phyloP scores from a whole-genome alignment of 1,284 basidiomycete genomes.

The Agaricales sp. region DNA sequence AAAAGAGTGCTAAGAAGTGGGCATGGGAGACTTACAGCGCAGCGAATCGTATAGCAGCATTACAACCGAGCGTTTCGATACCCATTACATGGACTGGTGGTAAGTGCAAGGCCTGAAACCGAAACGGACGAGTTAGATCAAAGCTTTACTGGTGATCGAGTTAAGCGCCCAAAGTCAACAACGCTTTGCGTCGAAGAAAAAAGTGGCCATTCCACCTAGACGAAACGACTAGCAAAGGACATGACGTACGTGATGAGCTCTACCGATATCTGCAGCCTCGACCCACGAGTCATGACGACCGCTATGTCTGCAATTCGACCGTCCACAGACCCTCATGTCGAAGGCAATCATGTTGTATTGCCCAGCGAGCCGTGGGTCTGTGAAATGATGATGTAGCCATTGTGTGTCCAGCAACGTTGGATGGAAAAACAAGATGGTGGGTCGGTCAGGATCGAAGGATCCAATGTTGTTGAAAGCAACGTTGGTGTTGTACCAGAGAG shows the following conservation, averaged over 20 bases:
- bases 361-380: conserved; percentile 47
- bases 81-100: conserved; percentile 61
- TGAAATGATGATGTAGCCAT: conserved; percentile 58
- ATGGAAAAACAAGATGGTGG: conserved; percentile 56
- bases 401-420: conserved; percentile 56
- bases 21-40: conserved; percentile 40
- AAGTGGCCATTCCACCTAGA: too few relatives aligned
- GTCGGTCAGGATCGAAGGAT: conserved; percentile 52
- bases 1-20: too few relatives aligned
- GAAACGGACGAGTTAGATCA: too few relatives aligned
- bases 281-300: conserved; percentile 62
- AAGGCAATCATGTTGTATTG: conserved; percentile 63
- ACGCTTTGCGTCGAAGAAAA: too few relatives aligned
- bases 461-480: conserved; percentile 41
- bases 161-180: too few relatives aligned
- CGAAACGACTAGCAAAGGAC: too few relatives aligned
- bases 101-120: conserved; percentile 45
- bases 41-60: conserved; percentile 48
- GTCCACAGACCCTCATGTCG: conserved; percentile 61
- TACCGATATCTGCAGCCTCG: conserved; percentile 50
- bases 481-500: conserved; percentile 64
- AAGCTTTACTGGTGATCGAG: too few relatives aligned
- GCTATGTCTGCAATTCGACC: conserved; percentile 40
- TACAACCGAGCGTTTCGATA: conserved; percentile 43
- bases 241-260: background rate